Percentiles rank a stretch among this genome's conserved stretches.
phyloP scores from a whole-genome alignment of 805 yeast species.

The Sungouiella thailandica region DNA sequence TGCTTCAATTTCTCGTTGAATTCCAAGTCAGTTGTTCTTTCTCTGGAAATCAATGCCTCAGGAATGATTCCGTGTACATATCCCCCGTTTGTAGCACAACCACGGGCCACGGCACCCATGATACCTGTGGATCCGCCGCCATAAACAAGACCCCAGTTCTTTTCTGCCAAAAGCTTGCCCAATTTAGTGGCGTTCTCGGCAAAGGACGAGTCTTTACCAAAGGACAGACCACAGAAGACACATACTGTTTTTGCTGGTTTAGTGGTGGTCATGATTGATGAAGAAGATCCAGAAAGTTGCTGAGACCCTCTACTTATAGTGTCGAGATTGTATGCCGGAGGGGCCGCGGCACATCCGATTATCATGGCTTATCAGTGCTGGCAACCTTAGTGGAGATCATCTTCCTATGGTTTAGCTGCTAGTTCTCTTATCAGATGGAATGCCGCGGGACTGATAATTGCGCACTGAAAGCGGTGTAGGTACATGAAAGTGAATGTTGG shows the following conservation, averaged over 20 bases:
- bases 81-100: slow-evolving; percentile 54
- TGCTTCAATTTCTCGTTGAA: slow-evolving; percentile 46
- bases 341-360: slow-evolving; percentile 1
- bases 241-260: slow-evolving; percentile 49
- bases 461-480: too few relatives aligned
- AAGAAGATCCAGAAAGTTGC: too few relatives aligned
- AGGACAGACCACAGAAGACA: slow-evolving; percentile 83
- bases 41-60: slow-evolving; percentile 71
- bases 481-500: too few relatives aligned
- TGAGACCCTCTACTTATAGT: too few relatives aligned
- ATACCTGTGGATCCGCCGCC: slow-evolving; percentile 89
- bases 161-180: slow-evolving; percentile 53
- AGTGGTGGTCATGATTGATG: slow-evolving; percentile 21
- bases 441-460: too few relatives aligned
- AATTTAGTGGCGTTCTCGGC: slow-evolving; percentile 52
- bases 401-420: too few relatives aligned
- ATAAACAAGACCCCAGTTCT: slow-evolving; percentile 72
- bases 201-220: slow-evolving; percentile 52
- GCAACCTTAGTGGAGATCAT: too few relatives aligned
- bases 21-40: slow-evolving; percentile 44
- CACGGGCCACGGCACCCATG: slow-evolving; percentile 72
- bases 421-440: too few relatives aligned
- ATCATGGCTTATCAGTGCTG: too few relatives aligned
- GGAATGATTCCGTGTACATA: slow-evolving; percentile 85
- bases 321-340: background rate